Base-by-base conservation (phyloP, 768 basidiomycete genomes). In the Trametes cinnabarina region DNA sequence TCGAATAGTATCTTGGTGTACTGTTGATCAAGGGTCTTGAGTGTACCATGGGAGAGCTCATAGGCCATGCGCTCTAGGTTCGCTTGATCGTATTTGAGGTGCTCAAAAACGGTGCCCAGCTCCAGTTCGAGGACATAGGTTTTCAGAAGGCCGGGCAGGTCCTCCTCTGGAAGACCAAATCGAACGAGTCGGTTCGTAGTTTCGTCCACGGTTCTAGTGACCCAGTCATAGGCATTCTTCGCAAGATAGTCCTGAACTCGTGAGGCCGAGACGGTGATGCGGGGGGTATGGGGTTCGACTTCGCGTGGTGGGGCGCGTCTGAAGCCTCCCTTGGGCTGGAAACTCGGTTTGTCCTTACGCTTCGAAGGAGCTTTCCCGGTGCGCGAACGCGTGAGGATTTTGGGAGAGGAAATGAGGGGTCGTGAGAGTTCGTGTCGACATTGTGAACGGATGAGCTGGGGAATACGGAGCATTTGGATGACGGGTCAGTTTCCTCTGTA, bases 1-100 rank as follows among this genome's bases (percentile, higher is more conserved):
- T 73, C 68, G 64, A 79, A 85, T 60, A 88, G 78, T 23, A 83
- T 73, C 25, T 76, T 78, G 44, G 79, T 81, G 55, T 78, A 76
- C n/a, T 79, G 74, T 58, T 73, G 67, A 58, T 85, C 83, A n/a
- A 77, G 62, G 11, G 62, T 55, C 25, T 76, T 68, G 7, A 6
- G 11, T 0, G 28, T 4, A 10, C 20, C 17, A 3, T 15, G 8
- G 4, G 72, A 52, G 11, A 74, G 47, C 10, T 73, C 67, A 25
- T 77, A 66, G 0, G 69, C 63, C 57, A 86, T 79, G n/a, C 81
- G 77, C 17, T 65, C 58, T 11, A 85, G 68, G 14, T 71, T 64
- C 25, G 81, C 80, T 39, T 67, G 73, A 3, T 71, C 58, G 58
- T 71, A 72, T 2, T 58, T 39, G 17, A 66, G 41, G 15, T 47